Evolutionary conservation across 208 protist species (phyloP).

Genomic region (Histomonas meleagridis): DNA sequence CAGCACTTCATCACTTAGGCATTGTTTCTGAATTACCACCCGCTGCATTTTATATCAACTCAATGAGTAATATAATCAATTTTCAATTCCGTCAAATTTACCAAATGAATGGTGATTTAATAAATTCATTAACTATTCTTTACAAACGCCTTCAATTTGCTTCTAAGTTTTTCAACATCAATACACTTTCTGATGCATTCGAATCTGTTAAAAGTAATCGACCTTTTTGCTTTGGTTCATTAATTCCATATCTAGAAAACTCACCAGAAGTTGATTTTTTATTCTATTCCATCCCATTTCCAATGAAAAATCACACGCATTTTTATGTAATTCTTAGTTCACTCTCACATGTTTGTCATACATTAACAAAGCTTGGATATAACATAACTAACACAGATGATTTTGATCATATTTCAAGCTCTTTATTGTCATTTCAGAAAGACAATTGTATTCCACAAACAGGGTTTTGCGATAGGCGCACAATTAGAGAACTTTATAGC

Average conservation of each 20-base stretch:
- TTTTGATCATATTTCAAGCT: no score
- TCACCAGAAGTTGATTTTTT: no score
- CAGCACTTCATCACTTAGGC: not conserved
- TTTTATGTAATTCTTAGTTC: no score
- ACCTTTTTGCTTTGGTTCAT: no score
- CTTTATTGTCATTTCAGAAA: no score
- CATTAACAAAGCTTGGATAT: no score
- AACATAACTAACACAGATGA: no score
- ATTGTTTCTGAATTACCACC: slow-evolving; percentile 9
- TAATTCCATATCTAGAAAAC: no score
- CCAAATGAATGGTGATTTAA: not conserved
- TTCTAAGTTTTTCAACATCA: not conserved
- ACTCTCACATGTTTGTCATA: no score
- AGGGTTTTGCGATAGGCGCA: not conserved
- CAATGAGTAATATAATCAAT: not conserved
- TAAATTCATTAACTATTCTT: not conserved
- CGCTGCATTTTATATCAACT: not conserved
- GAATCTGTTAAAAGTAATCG: not conserved
- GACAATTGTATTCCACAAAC: no score
- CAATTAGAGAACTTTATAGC: not conserved
- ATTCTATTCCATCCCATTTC: no score
- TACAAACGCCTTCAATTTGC: not conserved
- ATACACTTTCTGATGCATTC: not conserved
- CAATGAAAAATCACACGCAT: no score
- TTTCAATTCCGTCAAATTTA: not conserved